phyloP scores from a whole-genome alignment of 2,329 filamentous ascomycete species.

The Chrysosporium keratinophilum region DNA sequence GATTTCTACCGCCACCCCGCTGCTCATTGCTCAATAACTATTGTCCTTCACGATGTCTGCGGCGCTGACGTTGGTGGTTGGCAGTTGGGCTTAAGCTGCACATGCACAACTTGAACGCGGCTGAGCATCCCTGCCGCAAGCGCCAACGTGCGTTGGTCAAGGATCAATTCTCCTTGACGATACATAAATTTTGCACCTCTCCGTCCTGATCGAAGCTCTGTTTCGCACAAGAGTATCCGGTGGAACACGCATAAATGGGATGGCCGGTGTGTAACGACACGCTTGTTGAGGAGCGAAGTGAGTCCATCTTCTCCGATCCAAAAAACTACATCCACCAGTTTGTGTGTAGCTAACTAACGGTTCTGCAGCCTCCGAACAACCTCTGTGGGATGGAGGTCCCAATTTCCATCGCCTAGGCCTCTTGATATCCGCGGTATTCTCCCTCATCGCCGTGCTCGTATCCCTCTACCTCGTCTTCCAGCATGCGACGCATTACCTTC shows the following conservation, averaged over 20 bases:
- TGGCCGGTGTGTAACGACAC: conserved; percentile 40
- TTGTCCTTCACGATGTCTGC: no score
- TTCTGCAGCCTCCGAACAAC: conserved; percentile 36
- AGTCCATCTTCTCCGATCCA: conserved; percentile 12
- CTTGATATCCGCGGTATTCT: conserved; percentile 45
- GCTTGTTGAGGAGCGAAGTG: conserved; percentile 38
- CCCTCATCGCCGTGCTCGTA: conserved; percentile 41
- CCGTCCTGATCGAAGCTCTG: neutral
- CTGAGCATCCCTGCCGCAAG: no score
- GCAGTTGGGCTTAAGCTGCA: no score
- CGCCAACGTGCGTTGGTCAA: no score
- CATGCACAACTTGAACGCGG: no score
- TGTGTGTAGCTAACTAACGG: neutral
- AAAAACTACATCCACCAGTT: no score
- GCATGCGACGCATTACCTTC: conserved; percentile 51
- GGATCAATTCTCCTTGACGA: no score
- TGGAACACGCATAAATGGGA: conserved; percentile 5
- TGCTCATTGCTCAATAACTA: no score
- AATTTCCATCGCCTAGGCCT: conserved; percentile 50
- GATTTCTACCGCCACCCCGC: no score
- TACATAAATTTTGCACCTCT: neutral
- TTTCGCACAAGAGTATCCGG: neutral
- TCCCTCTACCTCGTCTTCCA: conserved; percentile 46
- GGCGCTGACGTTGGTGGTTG: no score
- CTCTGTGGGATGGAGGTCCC: conserved; percentile 43